Evolutionary conservation across 2,329 filamentous ascomycete species (phyloP), one percentile per base, ranked within the genome.

Genomic region (Ceratocystis eucalypticola): DNA sequence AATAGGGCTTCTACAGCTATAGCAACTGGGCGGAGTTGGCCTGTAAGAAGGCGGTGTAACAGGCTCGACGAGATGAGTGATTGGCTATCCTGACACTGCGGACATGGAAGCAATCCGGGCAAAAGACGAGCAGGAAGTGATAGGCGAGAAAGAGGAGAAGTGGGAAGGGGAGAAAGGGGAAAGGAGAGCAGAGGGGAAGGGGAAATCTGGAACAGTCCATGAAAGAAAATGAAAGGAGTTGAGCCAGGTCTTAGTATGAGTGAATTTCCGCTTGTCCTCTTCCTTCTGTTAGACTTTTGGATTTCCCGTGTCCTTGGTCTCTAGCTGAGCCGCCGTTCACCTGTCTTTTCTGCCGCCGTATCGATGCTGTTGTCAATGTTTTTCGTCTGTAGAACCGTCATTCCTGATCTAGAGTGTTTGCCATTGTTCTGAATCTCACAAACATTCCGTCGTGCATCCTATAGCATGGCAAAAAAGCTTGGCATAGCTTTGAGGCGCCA

Each of bases 391-490:
- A 28, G 50, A 33, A 33, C 6, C 30, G 30, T 4, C 28, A 25
- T 55, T 28, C 20, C 20, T 55, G 50, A 28, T 28, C 20, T 25
- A 55, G 50, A 55, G 20, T 7, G 30, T 25, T 8, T 55, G 7
- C 8, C 22, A 55, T 55, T 55, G 50, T 55, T 25, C 28, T 55
- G 50, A 55, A 55, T 55, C 50, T 55, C 59, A 62, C 33, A 61
- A 62, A 45, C 59, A 44, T 45, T 41, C 59, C 41, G 59, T 62
- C 59, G 33, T 62, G 59, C 59, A 62, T 62, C 59, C 33, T 28
- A 17, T 44, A 28, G 59, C 59, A 62, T 62, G 59, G 59, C 59
- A 55, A 46, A 62, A 62, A 62, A 62, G 59, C 59, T 62, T 62
- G 59, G 59, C 59, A 46, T 62, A 62, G 41, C 20, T 20, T 62